phyloP scores from a whole-genome alignment of 1,284 basidiomycete species.

The Porogramme epimiltina region DNA sequence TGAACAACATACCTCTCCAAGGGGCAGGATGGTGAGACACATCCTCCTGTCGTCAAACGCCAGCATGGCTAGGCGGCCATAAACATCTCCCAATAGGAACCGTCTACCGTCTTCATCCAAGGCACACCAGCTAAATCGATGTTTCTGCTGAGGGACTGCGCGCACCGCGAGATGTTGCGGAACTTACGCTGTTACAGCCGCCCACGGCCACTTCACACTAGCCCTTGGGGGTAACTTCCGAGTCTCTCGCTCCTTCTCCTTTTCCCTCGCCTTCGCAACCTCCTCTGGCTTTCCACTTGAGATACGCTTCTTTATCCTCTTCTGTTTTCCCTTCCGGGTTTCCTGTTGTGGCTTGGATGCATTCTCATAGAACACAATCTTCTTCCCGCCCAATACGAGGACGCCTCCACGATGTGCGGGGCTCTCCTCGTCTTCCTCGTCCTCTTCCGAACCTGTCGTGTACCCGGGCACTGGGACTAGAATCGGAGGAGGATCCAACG shows the following conservation, averaged over 20 bases:
- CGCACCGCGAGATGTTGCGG: not conserved
- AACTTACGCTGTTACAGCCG: slow-evolving; percentile 61
- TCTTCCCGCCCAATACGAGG: slow-evolving; percentile 67
- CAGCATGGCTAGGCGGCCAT: slow-evolving; percentile 72
- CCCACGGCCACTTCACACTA: slow-evolving; percentile 72
- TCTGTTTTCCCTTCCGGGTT: slow-evolving; percentile 55
- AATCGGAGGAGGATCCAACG: slow-evolving; percentile 41
- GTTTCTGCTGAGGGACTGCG: not conserved
- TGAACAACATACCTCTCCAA: slow-evolving; percentile 69
- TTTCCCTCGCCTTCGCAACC: slow-evolving; percentile 48
- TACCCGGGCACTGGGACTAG: slow-evolving; percentile 50
- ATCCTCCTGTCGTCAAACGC: slow-evolving; percentile 53
- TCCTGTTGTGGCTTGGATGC: slow-evolving; percentile 46
- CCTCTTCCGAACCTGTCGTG: slow-evolving; percentile 26
- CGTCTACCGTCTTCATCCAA: slow-evolving; percentile 46
- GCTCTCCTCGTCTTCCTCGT: slow-evolving; percentile 31
- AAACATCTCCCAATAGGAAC: slow-evolving; percentile 78
- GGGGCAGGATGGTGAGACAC: slow-evolving; percentile 60
- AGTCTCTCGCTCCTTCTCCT: slow-evolving; percentile 55
- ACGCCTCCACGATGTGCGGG: slow-evolving; percentile 57
- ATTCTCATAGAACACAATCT: slow-evolving; percentile 61
- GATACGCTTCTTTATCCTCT: slow-evolving; percentile 51
- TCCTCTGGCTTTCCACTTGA: slow-evolving; percentile 41
- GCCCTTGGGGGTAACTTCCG: slow-evolving; percentile 55
- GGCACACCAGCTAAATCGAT: slow-evolving; percentile 46